These are phyloP conservation scores for Fraxinus sp. DNA, from an alignment of 305 asterid genomes.

Conservation along the genomic window DNA sequence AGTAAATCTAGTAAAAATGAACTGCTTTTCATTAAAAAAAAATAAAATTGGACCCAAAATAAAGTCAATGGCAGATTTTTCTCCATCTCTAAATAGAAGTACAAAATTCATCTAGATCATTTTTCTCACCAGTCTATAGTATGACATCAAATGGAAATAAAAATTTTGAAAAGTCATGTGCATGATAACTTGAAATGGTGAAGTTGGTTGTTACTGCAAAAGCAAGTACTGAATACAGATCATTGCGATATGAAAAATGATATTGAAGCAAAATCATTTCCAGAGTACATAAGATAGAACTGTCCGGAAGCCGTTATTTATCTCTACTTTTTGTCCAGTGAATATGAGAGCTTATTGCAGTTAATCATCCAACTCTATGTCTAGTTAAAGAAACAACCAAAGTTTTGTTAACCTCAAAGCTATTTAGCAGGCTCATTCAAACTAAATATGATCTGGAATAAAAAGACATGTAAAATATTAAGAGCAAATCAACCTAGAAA, in stretches of 20 bases:
- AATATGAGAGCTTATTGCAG: neutral
- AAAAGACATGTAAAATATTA: neutral
- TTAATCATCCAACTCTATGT: neutral
- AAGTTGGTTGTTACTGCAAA: neutral
- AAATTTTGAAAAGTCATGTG: neutral
- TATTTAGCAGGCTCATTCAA: neutral
- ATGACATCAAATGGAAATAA: conserved; percentile 8
- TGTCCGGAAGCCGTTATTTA: neutral
- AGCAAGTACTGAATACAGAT: conserved; percentile 4
- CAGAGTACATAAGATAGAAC: neutral
- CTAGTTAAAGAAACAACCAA: neutral
- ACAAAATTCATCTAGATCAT: conserved; percentile 8
- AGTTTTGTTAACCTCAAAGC: neutral
- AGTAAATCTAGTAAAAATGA: conserved; percentile 12
- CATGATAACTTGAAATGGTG: neutral
- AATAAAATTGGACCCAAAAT: neutral
- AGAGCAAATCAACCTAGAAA: neutral
- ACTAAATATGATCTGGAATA: neutral
- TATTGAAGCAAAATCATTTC: neutral
- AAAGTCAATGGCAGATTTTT: neutral
- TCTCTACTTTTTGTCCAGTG: neutral
- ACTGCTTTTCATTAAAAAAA: conserved; percentile 2
- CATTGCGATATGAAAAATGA: neutral
- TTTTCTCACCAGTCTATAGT: conserved; percentile 10
- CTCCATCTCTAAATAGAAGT: neutral